Conservation (phyloP, 257 asterid species). For the Apocynum venetum region DNA sequence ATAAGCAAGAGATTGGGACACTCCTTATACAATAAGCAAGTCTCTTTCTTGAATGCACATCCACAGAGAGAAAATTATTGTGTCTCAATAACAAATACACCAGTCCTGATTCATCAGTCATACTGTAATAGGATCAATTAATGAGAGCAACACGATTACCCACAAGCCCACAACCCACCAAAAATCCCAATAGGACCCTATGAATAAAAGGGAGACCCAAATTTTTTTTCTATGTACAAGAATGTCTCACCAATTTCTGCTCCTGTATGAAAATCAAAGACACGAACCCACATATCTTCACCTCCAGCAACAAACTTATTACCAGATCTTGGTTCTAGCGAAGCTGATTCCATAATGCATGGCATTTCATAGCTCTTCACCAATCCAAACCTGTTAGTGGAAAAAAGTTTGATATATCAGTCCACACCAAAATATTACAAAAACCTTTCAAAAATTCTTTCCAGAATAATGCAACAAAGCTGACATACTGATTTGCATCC, state of each 20-base stretch:
- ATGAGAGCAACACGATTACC: not conserved
- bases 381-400: constrained; percentile 65
- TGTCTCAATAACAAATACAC: not conserved
- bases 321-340: constrained; percentile 85
- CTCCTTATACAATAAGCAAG: not conserved
- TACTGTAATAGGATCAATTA: not conserved
- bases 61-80: not conserved
- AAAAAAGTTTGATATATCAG: constrained; percentile 8
- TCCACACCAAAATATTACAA: not conserved
- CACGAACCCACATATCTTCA: constrained; percentile 96
- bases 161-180: not conserved
- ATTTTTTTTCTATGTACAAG: not conserved
- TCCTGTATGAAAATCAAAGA: constrained; percentile 83
- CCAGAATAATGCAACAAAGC: constrained; percentile 10
- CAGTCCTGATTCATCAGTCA: not conserved
- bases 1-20: not conserved
- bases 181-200: not conserved
- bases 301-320: constrained; percentile 92
- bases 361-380: constrained; percentile 86
- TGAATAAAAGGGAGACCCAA: not conserved
- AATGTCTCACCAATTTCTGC: constrained; percentile 62
- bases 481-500: constrained; percentile 93
- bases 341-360: constrained; percentile 86
- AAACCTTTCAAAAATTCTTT: not conserved
- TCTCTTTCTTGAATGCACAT: not conserved